Evolutionary conservation across 2,329 filamentous ascomycete genomes (phyloP).

Genomic region (Arachnopeziza araneosa): DNA sequence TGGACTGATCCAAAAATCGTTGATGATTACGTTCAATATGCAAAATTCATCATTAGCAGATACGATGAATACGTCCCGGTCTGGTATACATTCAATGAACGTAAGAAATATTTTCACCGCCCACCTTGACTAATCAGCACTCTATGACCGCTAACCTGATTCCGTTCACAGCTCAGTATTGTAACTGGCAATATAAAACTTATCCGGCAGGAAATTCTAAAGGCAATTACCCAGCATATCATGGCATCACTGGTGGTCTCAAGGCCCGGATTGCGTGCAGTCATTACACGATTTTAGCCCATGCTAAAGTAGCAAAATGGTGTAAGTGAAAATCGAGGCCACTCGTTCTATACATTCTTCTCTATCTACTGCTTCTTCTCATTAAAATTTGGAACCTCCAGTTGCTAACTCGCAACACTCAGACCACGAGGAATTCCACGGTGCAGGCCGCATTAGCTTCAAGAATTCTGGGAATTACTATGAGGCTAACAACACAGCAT

Average conservation of each 20-base stretch:
- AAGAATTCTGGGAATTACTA: slow-evolving; percentile 41
- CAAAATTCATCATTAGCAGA: slow-evolving; percentile 45
- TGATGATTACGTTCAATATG: slow-evolving; percentile 48
- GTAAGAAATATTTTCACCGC: slow-evolving; percentile 22
- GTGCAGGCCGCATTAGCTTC: slow-evolving; percentile 43
- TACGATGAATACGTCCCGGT: slow-evolving; percentile 46
- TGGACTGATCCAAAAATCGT: slow-evolving; percentile 43
- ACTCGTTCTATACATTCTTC: too few species aligned
- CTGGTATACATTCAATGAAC: slow-evolving; percentile 53
- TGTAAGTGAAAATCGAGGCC: slow-evolving; percentile 20
- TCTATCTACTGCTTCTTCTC: too few species aligned
- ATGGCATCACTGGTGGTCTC: slow-evolving; percentile 35
- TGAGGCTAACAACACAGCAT: slow-evolving; percentile 37
- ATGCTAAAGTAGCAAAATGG: slow-evolving; percentile 46
- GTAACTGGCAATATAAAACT: slow-evolving; percentile 41
- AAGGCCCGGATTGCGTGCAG: slow-evolving; percentile 39
- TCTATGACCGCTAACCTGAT: not conserved
- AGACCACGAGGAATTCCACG: slow-evolving; percentile 46
- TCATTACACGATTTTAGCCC: slow-evolving; percentile 42
- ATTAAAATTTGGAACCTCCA: too few species aligned
- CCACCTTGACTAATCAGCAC: slow-evolving; percentile 11
- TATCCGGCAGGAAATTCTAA: slow-evolving; percentile 36
- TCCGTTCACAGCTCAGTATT: slow-evolving; percentile 33
- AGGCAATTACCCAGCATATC: slow-evolving; percentile 40
- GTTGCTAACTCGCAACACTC: not conserved